phyloP scores from a whole-genome alignment of 179 eudicot species.

The Corrigiola litoralis region DNA sequence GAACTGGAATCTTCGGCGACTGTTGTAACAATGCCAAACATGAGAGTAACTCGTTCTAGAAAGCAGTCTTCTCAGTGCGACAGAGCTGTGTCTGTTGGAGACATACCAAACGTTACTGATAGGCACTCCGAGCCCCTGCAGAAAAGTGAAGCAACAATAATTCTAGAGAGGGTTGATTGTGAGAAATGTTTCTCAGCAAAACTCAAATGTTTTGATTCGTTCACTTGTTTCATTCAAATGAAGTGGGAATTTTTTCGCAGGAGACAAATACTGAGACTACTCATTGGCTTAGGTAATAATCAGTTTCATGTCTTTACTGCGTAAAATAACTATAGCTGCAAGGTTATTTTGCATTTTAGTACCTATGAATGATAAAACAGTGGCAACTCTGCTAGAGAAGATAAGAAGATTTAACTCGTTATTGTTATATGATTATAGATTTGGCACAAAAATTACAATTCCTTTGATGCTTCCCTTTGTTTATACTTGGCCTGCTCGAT shows the following conservation, averaged over 20 bases:
- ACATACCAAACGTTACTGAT: conserved; percentile 15
- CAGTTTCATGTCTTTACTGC: background rate
- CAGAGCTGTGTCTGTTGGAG: conserved; percentile 13
- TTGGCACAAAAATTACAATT: too few relatives aligned
- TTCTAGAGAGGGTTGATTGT: conserved; percentile 48
- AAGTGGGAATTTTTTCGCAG: conserved; percentile 82
- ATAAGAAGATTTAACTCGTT: too few relatives aligned
- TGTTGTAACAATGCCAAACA: conserved; percentile 23
- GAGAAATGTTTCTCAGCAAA: conserved; percentile 55
- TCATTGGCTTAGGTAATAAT: conserved; percentile 60
- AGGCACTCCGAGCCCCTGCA: conserved; percentile 14
- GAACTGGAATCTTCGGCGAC: conserved; percentile 27
- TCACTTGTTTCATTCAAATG: conserved; percentile 39
- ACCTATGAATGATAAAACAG: too few relatives aligned
- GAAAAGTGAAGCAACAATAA: conserved; percentile 22
- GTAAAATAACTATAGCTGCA: background rate
- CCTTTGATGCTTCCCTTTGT: too few relatives aligned
- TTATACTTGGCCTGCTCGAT: too few relatives aligned
- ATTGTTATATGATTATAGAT: too few relatives aligned
- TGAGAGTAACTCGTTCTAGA: conserved; percentile 62
- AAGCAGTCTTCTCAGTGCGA: conserved; percentile 34
- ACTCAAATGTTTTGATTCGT: conserved; percentile 32
- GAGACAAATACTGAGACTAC: conserved; percentile 51
- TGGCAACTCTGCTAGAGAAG: too few relatives aligned
- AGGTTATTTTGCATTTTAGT: background rate